Evolutionary conservation across 148 eudicot species (phyloP).

Genomic region (Vaccinium macrocarpon): DNA sequence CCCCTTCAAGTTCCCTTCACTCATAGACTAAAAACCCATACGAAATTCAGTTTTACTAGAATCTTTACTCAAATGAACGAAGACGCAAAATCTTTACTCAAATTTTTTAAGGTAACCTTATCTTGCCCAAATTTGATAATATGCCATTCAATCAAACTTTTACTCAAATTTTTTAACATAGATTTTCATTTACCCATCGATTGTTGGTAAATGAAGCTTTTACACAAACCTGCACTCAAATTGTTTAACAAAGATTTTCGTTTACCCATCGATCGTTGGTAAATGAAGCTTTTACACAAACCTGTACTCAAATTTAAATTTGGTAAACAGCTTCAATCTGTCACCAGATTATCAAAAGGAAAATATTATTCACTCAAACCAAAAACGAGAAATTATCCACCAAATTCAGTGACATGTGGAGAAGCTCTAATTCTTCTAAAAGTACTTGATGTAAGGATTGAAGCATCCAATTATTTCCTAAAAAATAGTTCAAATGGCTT

Average conservation of each 20-base stretch:
- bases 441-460: background rate
- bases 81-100: background rate
- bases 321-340: background rate
- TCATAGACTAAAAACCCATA: background rate
- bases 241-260: background rate
- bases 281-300: background rate
- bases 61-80: background rate
- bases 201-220: background rate
- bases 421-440: background rate
- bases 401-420: background rate
- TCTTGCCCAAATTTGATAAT: background rate
- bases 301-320: background rate
- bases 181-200: background rate
- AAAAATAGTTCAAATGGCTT: background rate
- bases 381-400: background rate
- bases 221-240: background rate
- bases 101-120: background rate
- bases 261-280: background rate
- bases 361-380: background rate
- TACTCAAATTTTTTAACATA: background rate
- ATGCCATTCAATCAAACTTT: background rate
- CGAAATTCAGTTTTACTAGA: background rate
- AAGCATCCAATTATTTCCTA: background rate
- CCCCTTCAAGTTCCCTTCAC: background rate
- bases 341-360: background rate